phyloP scores from a whole-genome alignment of 2,329 filamentous ascomycete genomes.

The Fusarium guadeloupense region DNA sequence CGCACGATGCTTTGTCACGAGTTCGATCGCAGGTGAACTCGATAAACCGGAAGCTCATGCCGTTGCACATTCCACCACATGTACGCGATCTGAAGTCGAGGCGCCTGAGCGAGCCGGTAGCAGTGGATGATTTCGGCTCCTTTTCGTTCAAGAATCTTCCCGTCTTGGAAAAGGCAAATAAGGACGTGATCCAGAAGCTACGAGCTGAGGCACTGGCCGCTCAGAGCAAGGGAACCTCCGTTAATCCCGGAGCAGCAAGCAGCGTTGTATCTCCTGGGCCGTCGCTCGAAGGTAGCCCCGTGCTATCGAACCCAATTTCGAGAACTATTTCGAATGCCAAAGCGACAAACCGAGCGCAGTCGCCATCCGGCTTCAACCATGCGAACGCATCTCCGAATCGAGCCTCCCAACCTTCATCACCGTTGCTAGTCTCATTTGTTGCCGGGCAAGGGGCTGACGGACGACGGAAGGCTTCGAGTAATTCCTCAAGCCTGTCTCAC shows the following conservation, averaged over 20 bases:
- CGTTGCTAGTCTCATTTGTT: constrained; percentile 95
- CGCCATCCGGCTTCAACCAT: constrained; percentile 82
- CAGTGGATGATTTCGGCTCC: constrained; percentile 91
- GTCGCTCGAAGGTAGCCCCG: constrained; percentile 84
- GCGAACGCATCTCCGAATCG: constrained; percentile 88
- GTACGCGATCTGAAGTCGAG: constrained; percentile 90
- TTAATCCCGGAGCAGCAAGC: constrained; percentile 55
- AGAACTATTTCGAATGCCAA: constrained; percentile 86
- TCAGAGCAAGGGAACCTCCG: constrained; percentile 62
- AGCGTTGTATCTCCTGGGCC: constrained; percentile 68
- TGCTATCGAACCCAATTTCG: constrained; percentile 81
- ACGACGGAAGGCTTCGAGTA: constrained; percentile 90
- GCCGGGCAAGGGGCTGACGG: constrained; percentile 81
- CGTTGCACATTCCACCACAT: constrained; percentile 94
- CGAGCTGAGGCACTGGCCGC: constrained; percentile 85
- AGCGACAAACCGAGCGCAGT: constrained; percentile 79
- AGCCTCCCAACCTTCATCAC: constrained; percentile 73
- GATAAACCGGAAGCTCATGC: constrained; percentile 91
- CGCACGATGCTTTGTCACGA: constrained; percentile 91
- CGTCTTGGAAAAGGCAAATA: constrained; percentile 97
- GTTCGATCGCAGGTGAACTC: constrained; percentile 86
- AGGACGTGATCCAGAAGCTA: constrained; percentile 97
- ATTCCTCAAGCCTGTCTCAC: constrained; percentile 83
- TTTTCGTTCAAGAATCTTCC: constrained; percentile 98
- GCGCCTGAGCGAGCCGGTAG: constrained; percentile 88